Evolutionary conservation across 768 basidiomycete genomes (phyloP).

Genomic region (Melanogaster broomeanus): DNA sequence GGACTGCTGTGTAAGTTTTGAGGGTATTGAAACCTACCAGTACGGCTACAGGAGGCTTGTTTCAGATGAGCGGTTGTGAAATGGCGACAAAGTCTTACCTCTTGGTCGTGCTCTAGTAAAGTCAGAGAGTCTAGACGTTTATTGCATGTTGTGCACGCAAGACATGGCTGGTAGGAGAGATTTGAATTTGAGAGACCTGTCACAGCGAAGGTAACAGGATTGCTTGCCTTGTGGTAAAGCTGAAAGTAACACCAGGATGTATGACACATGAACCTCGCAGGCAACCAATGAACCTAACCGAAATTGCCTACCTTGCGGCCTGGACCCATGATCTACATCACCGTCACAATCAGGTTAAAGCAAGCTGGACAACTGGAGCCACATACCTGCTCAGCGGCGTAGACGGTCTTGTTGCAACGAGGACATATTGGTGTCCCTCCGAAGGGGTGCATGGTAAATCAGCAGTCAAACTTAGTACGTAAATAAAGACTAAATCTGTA

Average conservation of each 20-base stretch:
- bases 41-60: slow-evolving; percentile 37
- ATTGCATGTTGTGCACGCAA: slow-evolving; percentile 74
- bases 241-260: slow-evolving; percentile 26
- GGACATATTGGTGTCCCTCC: slow-evolving; percentile 74
- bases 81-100: slow-evolving; percentile 47
- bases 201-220: not conserved
- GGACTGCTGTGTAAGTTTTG: not conserved
- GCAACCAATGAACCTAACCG: slow-evolving; percentile 1
- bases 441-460: slow-evolving; percentile 64
- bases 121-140: slow-evolving; percentile 78
- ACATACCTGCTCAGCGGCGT: slow-evolving; percentile 84
- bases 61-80: slow-evolving; percentile 1
- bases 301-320: slow-evolving; percentile 71
- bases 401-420: slow-evolving; percentile 73
- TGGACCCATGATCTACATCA: slow-evolving; percentile 74
- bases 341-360: slow-evolving; percentile 1
- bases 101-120: slow-evolving; percentile 80
- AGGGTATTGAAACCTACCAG: slow-evolving; percentile 34
- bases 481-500: slow-evolving; percentile 1
- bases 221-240: slow-evolving; percentile 77
- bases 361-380: not conserved
- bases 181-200: slow-evolving; percentile 2
- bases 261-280: slow-evolving; percentile 1
- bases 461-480: not conserved
- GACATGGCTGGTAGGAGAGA: slow-evolving; percentile 58